Conservation (phyloP, 805 yeast genomes). For the Candida berthetii region DNA sequence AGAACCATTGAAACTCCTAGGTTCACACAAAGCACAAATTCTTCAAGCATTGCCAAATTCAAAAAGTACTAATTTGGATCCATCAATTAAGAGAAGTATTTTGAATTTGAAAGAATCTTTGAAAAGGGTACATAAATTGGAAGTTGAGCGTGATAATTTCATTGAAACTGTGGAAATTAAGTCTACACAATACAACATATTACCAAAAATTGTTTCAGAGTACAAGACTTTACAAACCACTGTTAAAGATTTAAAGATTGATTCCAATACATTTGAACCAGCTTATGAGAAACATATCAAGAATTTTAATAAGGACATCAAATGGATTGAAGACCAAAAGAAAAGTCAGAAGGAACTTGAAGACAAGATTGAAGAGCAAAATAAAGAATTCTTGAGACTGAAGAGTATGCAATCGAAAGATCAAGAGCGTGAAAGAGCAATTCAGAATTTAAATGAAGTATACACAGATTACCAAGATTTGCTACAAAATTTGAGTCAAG, state of each 20-base stretch:
- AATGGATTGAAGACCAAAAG: conserved; percentile 36
- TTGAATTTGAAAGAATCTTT: conserved; percentile 25
- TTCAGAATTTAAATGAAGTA: conserved; percentile 38
- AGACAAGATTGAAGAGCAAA: conserved; percentile 27
- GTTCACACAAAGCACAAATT: conserved; percentile 25
- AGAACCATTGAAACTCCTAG: conserved; percentile 35
- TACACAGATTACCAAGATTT: conserved; percentile 37
- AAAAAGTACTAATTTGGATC: conserved; percentile 23
- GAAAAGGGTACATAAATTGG: conserved; percentile 27
- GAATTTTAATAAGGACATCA: conserved; percentile 43
- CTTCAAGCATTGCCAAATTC: conserved; percentile 24
- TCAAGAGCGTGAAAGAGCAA: conserved; percentile 34
- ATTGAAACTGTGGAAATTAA: conserved; percentile 37
- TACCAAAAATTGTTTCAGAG: conserved; percentile 46
- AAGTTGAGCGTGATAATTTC: conserved; percentile 31
- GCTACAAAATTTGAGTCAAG: conserved; percentile 56
- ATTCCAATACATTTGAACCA: conserved; percentile 29
- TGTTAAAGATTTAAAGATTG: conserved; percentile 13
- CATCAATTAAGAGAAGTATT: conserved; percentile 27
- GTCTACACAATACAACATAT: conserved; percentile 37
- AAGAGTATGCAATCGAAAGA: conserved; percentile 8
- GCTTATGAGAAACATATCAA: conserved; percentile 36
- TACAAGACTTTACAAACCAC: conserved; percentile 26
- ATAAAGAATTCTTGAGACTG: conserved; percentile 20
- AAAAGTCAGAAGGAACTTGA: conserved; percentile 31